These are phyloP conservation scores for Eucalyptus globulus DNA, from an alignment of 345 rosid species.

Conservation along the genomic window DNA sequence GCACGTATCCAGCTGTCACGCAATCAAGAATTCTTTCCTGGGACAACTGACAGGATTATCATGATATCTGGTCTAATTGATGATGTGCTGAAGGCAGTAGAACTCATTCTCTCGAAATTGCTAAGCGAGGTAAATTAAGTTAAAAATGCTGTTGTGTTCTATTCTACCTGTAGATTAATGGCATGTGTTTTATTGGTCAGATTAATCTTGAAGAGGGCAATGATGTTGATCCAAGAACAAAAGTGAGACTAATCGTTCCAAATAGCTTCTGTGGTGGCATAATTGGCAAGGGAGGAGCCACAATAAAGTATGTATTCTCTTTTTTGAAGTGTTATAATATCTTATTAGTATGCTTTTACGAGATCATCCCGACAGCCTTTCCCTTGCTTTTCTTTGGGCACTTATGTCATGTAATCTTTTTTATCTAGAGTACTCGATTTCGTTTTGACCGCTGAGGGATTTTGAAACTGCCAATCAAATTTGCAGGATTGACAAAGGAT, in stretches of 20 bases:
- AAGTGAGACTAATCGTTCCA: conserved; percentile 88
- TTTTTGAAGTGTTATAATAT: not conserved
- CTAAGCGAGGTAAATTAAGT: conserved; percentile 65
- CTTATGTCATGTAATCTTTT: not conserved
- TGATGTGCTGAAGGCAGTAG: conserved; percentile 72
- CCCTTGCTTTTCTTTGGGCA: not conserved
- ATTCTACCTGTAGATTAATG: not conserved
- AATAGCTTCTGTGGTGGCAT: conserved; percentile 97
- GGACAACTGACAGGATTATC: conserved; percentile 89
- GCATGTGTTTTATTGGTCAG: conserved; percentile 17
- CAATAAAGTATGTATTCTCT: conserved; percentile 64
- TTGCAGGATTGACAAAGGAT: not conserved
- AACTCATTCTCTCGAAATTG: conserved; percentile 77
- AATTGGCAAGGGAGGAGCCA: conserved; percentile 98
- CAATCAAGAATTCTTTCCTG: conserved; percentile 87
- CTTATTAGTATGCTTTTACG: not conserved
- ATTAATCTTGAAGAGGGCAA: conserved; percentile 62
- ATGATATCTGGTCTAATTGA: conserved; percentile 73
- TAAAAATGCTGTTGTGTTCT: not conserved
- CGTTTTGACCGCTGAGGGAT: not conserved
- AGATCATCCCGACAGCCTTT: not conserved
- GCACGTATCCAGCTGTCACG: conserved; percentile 96
- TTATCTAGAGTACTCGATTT: not conserved
- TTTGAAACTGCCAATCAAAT: not conserved
- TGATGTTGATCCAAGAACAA: conserved; percentile 76